Conservation (phyloP, 2,329 filamentous ascomycete species). For the Aaosphaeria pasadenensis region DNA sequence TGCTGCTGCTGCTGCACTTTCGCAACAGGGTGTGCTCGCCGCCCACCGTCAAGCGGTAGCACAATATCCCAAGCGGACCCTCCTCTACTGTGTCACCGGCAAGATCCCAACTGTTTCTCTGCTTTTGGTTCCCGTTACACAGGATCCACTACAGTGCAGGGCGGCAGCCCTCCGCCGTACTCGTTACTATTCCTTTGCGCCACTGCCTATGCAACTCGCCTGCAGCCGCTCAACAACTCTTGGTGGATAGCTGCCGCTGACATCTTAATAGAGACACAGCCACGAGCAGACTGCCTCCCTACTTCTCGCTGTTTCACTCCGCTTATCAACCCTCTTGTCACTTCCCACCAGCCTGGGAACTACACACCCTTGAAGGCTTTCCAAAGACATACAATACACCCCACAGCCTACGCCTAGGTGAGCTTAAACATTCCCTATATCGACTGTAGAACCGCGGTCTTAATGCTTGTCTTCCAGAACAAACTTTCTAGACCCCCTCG, state of each 20-base stretch:
- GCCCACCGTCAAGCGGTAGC: neutral
- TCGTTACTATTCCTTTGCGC: constrained; percentile 29
- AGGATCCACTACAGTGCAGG: constrained; percentile 24
- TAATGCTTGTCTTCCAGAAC: constrained; percentile 13
- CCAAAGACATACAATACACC: too few species aligned
- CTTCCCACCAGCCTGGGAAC: constrained; percentile 15
- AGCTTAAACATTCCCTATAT: too few species aligned
- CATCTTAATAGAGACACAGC: constrained; percentile 20
- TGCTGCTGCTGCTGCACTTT: too few species aligned
- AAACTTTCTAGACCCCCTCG: constrained; percentile 22
- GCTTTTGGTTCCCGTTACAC: constrained; percentile 29
- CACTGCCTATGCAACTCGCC: constrained; percentile 34
- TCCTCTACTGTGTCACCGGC: constrained; percentile 25
- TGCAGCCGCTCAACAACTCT: constrained; percentile 18
- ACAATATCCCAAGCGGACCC: constrained; percentile 18
- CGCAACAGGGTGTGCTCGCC: too few species aligned
- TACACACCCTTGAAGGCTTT: neutral
- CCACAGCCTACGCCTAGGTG: too few species aligned
- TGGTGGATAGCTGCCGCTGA: constrained; percentile 24
- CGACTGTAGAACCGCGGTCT: too few species aligned
- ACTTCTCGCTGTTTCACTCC: constrained; percentile 12
- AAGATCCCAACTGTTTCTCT: constrained; percentile 24
- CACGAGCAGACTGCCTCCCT: constrained; percentile 23
- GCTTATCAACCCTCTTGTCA: constrained; percentile 13
- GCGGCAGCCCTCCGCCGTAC: constrained; percentile 30